These are phyloP conservation scores for Aspergillus sp. DNA, from an alignment of 2,329 filamentous ascomycete genomes.

Conservation along the genomic window DNA sequence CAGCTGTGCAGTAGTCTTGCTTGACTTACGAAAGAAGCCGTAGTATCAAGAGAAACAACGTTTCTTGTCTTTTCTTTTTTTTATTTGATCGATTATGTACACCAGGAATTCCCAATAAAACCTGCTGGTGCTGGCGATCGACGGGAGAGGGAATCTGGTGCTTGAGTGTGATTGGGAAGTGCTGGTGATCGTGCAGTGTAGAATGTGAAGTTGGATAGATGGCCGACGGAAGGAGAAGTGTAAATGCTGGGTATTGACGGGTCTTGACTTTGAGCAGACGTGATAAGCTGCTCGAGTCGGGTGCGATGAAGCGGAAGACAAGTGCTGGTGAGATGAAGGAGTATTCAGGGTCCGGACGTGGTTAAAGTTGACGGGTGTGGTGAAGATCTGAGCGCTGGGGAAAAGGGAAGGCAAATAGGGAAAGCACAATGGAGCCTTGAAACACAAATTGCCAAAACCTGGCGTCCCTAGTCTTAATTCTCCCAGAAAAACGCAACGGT, in stretches of 20 bases:
- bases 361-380: conserved; percentile 12
- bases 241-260: conserved; percentile 21
- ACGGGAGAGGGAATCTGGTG: conserved; percentile 34
- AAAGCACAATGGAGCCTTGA: conserved; percentile 13
- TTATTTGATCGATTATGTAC: conserved; percentile 60
- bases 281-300: conserved; percentile 16
- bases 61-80: conserved; percentile 52
- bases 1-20: conserved; percentile 21
- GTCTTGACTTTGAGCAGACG: conserved; percentile 10
- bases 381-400: conserved; percentile 6
- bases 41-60: conserved; percentile 37
- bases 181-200: conserved; percentile 27
- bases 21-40: conserved; percentile 42
- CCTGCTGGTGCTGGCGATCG: conserved; percentile 67
- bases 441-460: conserved; percentile 6
- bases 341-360: conserved; percentile 17
- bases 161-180: conserved; percentile 23
- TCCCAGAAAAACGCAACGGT: conserved; percentile 6
- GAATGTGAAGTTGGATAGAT: conserved; percentile 30
- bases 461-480: conserved; percentile 9
- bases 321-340: conserved; percentile 16
- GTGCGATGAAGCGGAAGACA: conserved; percentile 15
- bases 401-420: conserved; percentile 11
- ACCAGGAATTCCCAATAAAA: conserved; percentile 87
- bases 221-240: conserved; percentile 21